These are phyloP conservation scores for Candolleomyces efflorescens DNA, from an alignment of 768 basidiomycete species.

Conservation along the genomic window DNA sequence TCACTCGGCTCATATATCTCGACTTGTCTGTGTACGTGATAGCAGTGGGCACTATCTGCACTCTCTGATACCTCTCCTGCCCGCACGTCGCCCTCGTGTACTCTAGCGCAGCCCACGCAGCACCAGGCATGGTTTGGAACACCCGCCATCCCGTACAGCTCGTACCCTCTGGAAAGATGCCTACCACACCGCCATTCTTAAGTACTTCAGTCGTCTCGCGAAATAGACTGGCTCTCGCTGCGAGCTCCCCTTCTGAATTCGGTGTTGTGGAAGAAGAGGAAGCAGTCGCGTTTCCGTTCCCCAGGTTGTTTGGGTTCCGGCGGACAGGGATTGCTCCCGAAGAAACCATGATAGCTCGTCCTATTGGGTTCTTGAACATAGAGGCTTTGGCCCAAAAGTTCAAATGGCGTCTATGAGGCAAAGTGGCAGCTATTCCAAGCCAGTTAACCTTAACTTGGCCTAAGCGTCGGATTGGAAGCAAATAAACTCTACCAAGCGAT, in stretches of 20 bases:
- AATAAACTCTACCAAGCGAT: slow-evolving; percentile 29
- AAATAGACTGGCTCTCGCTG: slow-evolving; percentile 44
- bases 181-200: slow-evolving; percentile 51
- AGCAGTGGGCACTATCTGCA: slow-evolving; percentile 57
- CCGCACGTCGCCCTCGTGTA: slow-evolving; percentile 40
- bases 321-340: slow-evolving; percentile 73
- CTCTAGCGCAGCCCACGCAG: slow-evolving; percentile 70
- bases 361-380: slow-evolving; percentile 57
- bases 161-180: slow-evolving; percentile 66
- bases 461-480: background rate
- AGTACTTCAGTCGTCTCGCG: slow-evolving; percentile 52
- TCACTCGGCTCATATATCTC: slow-evolving; percentile 54
- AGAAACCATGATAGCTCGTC: slow-evolving; percentile 48
- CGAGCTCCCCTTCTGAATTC: slow-evolving; percentile 6
- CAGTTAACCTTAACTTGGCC: background rate
- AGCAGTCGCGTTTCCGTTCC: background rate
- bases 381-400: slow-evolving; percentile 72
- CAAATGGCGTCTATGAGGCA: slow-evolving; percentile 51
- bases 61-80: slow-evolving; percentile 21
- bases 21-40: slow-evolving; percentile 71
- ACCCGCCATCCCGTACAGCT: slow-evolving; percentile 46
- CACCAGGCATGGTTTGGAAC: slow-evolving; percentile 54
- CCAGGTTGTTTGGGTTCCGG: slow-evolving; percentile 46
- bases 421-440: slow-evolving; percentile 40
- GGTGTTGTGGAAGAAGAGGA: slow-evolving; percentile 4